Base-by-base conservation (phyloP, 1,284 basidiomycete species). In the Irpex sp. region DNA sequence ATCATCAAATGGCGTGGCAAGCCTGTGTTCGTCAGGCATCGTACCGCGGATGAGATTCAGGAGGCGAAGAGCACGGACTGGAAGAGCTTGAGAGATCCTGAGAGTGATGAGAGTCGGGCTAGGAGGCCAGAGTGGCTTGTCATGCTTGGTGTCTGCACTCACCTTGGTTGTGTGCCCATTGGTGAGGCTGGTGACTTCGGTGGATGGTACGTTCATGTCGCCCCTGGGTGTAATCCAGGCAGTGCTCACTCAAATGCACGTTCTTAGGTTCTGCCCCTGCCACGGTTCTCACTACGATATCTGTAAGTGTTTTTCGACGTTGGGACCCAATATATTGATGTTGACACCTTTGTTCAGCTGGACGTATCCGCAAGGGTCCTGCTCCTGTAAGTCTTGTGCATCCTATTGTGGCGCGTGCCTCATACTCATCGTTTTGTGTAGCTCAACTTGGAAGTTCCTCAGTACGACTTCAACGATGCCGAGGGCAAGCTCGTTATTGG, bases 1-100 rank as follows among this genome's bases (percentile, higher is more conserved):
- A 91, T 97, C 78, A 94, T 97, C 82, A 97, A 97, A 82, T 99
- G 97, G 97, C 93, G 97, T 76, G 97, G 97, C 77, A 99, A 99
- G 86, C 97, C 97, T 70, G 97, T 99, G 65, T 99, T 99, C 83
- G 94, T 99, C 77, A 90, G 97, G 71, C 97, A 99, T 84, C 89
- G 97, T 73, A 99, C 97, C 31, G 76, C 85, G 64, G 85, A 84
- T 62, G 97, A 99, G 84, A 95, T 99, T 71, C 87, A 95, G 68
- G 97, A 99, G 82, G 97, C 97, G 64, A 91, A 94, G 78, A 73
- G 78, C 59, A 82, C 88, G 62, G 90, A 98, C 78, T 88, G 96
- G 87, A 93, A 93, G 83, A 73, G 81, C 58, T 84, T 99, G 69
- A 87, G 97, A 71, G 97, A 99, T 77, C 97, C 97, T 61, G 85